Base-by-base conservation (phyloP, 192 early-diverging fungal genomes). In the Powellomyces hirtus region DNA sequence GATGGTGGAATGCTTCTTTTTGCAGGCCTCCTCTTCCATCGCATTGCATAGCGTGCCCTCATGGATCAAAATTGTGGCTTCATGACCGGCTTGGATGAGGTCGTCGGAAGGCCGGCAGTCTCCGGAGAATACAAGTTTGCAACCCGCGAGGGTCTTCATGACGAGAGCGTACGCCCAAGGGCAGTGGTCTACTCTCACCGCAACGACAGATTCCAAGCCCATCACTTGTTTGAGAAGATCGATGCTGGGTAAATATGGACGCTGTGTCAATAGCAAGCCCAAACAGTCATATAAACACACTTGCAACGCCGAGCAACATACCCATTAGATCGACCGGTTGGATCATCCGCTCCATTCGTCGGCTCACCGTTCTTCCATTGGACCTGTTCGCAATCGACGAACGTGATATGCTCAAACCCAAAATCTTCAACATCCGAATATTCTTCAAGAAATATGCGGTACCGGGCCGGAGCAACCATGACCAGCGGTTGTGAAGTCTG, bases 41-140 rank as follows among this genome's bases (percentile, higher is more conserved):
- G 72, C 71, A 53, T 73, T 52, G 1, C 46, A 42, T 10, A 96
- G 82, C 10, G 96, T 96, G 0, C 94, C 92, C 72, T 98, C 96
- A 75, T 98, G 96, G 60, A 98, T 79, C 45, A 98, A 71, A 0
- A 98, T 5, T 1, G 88, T 93, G 1, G 89, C 86, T 24, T 81
- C 81, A 37, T 81, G 70, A 1, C 91, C 96, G 29, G 85, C 83
- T 3, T 81, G 46, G 0, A 91, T 85, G 18, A 98, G 77, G 20
- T 79, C 82, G 22, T 82, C 45, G 58, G 87, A 86, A 1, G 96
- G 96, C 8, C 96, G 86, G n/a, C 95, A 96, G 72, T 98, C 96
- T 30, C 97, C 95, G 0, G 97, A 98, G 56, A 99, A 81, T 74
- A 92, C 90, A 55, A 92, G 60, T 68, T 90, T 90, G 90, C 87